Conservation (phyloP, 1,284 basidiomycete species). For the Cerrena zonata region DNA sequence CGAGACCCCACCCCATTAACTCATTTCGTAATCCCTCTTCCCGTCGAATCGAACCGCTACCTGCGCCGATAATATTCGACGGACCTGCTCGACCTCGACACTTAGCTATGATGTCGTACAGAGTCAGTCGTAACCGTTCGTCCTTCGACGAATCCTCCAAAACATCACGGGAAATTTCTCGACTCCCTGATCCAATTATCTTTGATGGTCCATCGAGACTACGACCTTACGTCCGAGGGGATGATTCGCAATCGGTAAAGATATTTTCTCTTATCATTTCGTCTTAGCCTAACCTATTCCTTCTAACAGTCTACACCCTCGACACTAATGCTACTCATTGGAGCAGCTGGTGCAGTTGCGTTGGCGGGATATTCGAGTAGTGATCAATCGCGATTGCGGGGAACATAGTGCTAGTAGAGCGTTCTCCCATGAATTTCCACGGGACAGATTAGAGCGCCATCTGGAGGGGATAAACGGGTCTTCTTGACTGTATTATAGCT, state of each 20-base stretch:
- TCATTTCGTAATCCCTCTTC: neutral
- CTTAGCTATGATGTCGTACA: constrained; percentile 2
- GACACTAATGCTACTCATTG: neutral
- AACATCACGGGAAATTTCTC: neutral
- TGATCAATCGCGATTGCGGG: neutral
- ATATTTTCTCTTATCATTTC: neutral
- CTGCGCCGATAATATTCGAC: constrained; percentile 22
- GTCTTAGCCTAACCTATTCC: neutral
- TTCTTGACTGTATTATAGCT: too few relatives aligned
- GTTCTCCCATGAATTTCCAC: too few relatives aligned
- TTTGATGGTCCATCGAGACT: constrained; percentile 26
- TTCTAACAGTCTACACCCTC: neutral
- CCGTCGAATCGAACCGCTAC: constrained; percentile 17
- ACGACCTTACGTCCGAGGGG: constrained; percentile 14
- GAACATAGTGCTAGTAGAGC: too few relatives aligned
- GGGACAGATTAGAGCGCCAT: too few relatives aligned
- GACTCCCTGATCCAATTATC: constrained; percentile 17
- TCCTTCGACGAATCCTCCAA: neutral
- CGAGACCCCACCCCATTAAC: neutral
- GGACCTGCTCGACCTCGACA: constrained; percentile 21
- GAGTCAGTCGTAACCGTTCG: neutral
- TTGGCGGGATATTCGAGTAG: neutral
- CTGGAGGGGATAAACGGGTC: too few relatives aligned
- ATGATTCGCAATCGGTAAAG: neutral
- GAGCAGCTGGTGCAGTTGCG: neutral